Evolutionary conservation across 805 yeast genomes (phyloP).

Genomic region (Jamesozyma jinghongensis): DNA sequence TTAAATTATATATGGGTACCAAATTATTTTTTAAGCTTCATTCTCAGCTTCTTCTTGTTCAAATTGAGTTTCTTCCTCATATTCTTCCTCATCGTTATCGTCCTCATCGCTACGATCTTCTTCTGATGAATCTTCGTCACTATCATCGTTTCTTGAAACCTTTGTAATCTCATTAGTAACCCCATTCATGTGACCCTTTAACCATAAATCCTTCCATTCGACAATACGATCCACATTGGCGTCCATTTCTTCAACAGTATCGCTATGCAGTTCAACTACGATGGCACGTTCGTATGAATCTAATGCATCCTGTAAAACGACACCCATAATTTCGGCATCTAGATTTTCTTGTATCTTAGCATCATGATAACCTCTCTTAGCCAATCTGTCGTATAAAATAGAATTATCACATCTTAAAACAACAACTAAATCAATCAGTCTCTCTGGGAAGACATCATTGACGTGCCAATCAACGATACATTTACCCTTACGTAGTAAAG

Average conservation of each 20-base stretch:
- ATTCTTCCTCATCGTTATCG: conserved; percentile 1
- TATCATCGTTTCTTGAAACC: conserved; percentile 2
- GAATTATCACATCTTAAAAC: conserved; percentile 76
- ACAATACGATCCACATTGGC: conserved; percentile 69
- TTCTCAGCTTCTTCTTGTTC: too few species aligned
- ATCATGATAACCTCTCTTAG: conserved; percentile 67
- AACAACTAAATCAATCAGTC: conserved; percentile 83
- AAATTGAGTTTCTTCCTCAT: background rate
- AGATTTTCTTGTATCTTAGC: conserved; percentile 81
- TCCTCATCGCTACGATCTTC: conserved; percentile 5
- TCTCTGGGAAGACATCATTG: conserved; percentile 89
- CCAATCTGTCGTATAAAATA: conserved; percentile 63
- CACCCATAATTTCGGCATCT: conserved; percentile 96
- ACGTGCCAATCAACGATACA: conserved; percentile 95
- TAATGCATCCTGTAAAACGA: conserved; percentile 74
- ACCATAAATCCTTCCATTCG: conserved; percentile 74
- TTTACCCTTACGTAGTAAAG: conserved; percentile 75
- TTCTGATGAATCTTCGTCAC: conserved; percentile 3
- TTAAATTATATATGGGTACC: background rate
- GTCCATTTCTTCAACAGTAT: conserved; percentile 67
- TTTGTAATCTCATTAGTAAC: conserved; percentile 41
- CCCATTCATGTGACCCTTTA: conserved; percentile 51
- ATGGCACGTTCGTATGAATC: conserved; percentile 73
- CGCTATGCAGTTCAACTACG: conserved; percentile 71
- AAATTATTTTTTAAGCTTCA: too few species aligned